Percentiles rank a stretch among this genome's conserved stretches.
These are phyloP conservation scores for Periglandula ipomoeae DNA, from an alignment of 2,329 filamentous ascomycete genomes.

Conservation along the genomic window DNA sequence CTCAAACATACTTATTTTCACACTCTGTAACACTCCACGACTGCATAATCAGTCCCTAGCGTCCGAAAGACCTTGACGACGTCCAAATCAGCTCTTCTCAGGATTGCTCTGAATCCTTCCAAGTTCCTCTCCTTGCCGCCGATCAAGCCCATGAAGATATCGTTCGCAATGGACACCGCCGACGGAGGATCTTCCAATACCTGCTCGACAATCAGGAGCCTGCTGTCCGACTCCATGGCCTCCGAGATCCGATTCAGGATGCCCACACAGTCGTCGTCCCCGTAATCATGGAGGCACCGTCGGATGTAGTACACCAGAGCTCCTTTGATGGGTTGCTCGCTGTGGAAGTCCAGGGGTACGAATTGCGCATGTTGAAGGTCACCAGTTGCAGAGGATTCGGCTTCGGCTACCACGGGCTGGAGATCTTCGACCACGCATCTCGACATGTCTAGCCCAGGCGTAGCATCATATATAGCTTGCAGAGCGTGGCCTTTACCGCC, in stretches of 20 bases:
- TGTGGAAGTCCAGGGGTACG: conserved; percentile 12
- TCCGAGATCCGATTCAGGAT: conserved; percentile 21
- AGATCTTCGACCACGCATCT: conserved; percentile 10
- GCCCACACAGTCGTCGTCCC: conserved; percentile 20
- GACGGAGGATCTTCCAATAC: conserved; percentile 19
- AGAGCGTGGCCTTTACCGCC: conserved; percentile 14
- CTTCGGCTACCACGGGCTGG: conserved; percentile 13
- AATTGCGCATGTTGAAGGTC: background rate
- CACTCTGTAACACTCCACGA: conserved; percentile 18
- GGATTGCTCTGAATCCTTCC: conserved; percentile 17
- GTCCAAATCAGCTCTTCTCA: conserved; percentile 16
- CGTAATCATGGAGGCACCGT: conserved; percentile 29
- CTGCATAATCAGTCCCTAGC: conserved; percentile 7
- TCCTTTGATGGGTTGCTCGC: conserved; percentile 13
- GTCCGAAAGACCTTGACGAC: conserved; percentile 14
- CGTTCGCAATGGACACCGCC: conserved; percentile 15
- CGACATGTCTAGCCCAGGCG: conserved; percentile 1
- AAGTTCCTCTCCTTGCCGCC: conserved; percentile 24
- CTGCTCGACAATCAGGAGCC: conserved; percentile 24
- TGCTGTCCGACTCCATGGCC: conserved; percentile 23
- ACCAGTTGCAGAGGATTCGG: conserved; percentile 10
- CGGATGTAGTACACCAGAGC: conserved; percentile 27
- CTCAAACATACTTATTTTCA: too few species aligned
- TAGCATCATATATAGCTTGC: conserved; percentile 9
- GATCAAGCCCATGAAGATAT: conserved; percentile 23